These are phyloP conservation scores for Pistacia integerrima DNA, from an alignment of 345 rosid genomes.

Conservation along the genomic window DNA sequence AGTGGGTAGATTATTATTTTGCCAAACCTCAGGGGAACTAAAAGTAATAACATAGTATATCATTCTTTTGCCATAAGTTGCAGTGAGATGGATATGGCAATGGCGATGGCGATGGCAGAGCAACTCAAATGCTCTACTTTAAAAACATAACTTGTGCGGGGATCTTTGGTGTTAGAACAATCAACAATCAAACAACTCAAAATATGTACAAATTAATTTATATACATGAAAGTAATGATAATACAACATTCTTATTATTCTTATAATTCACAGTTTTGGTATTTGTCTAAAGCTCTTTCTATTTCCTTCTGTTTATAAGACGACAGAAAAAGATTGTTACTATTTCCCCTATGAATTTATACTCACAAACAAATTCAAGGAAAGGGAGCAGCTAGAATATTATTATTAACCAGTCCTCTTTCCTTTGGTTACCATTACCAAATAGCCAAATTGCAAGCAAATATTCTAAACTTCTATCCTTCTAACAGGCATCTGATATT, in stretches of 20 bases:
- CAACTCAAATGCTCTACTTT: too few species aligned
- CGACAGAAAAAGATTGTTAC: background rate
- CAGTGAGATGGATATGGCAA: background rate
- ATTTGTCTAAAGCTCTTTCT: background rate
- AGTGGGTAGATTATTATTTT: too few species aligned
- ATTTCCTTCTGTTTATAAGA: conserved; percentile 1
- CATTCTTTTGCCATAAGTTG: background rate
- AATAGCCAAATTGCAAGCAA: background rate
- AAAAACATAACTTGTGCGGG: background rate
- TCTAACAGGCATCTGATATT: conserved; percentile 39
- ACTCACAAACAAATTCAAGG: conserved; percentile 20
- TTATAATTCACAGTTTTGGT: background rate
- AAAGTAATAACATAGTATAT: background rate
- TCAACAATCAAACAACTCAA: background rate
- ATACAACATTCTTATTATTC: background rate
- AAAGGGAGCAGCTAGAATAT: conserved; percentile 1
- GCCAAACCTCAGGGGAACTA: too few species aligned
- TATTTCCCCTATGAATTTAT: conserved; percentile 24
- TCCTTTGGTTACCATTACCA: background rate
- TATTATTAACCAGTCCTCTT: conserved; percentile 19
- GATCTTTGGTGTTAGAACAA: too few species aligned
- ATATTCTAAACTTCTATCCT: conserved; percentile 30
- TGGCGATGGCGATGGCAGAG: background rate
- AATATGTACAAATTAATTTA: background rate
- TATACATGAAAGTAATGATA: background rate